Conservation (phyloP, 1,139 yeast genomes). For the Geotrichum histeridarum region DNA sequence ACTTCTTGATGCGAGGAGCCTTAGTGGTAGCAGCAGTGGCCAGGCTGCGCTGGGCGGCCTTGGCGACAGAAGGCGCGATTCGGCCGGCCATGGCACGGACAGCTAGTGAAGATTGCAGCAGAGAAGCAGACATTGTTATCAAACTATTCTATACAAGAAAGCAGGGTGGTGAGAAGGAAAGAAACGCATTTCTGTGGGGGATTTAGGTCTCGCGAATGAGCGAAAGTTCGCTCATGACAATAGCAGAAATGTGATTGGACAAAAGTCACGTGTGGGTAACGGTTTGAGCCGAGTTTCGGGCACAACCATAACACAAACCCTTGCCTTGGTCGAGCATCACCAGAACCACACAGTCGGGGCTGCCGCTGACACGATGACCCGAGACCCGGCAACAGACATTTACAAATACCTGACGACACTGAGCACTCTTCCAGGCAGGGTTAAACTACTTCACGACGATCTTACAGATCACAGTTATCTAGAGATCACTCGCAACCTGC, state of each 20-base stretch:
- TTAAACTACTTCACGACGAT: neutral
- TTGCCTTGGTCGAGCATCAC: no score
- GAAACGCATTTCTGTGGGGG: neutral
- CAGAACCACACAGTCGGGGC: no score
- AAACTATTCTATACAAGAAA: neutral
- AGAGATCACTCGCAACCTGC: constrained; percentile 4
- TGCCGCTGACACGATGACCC: no score
- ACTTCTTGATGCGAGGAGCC: constrained; percentile 62
- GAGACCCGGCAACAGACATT: constrained; percentile 1
- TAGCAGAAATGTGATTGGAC: neutral
- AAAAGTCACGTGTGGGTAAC: neutral
- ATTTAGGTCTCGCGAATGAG: neutral
- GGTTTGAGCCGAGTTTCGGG: no score
- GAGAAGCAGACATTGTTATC: constrained; percentile 8
- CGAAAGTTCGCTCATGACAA: neutral
- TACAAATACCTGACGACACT: neutral
- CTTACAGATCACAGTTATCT: constrained; percentile 4
- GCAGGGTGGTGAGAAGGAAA: neutral
- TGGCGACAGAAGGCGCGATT: neutral
- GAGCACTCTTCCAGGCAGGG: neutral
- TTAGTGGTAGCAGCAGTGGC: constrained; percentile 27
- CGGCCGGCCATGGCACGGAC: neutral
- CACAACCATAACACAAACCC: no score
- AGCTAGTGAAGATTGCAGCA: constrained; percentile 3
- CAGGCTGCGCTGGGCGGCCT: constrained; percentile 20